Evolutionary conservation across 1,284 basidiomycete genomes (phyloP).

Genomic region (Sporisorium iseilematis-ciliati): DNA sequence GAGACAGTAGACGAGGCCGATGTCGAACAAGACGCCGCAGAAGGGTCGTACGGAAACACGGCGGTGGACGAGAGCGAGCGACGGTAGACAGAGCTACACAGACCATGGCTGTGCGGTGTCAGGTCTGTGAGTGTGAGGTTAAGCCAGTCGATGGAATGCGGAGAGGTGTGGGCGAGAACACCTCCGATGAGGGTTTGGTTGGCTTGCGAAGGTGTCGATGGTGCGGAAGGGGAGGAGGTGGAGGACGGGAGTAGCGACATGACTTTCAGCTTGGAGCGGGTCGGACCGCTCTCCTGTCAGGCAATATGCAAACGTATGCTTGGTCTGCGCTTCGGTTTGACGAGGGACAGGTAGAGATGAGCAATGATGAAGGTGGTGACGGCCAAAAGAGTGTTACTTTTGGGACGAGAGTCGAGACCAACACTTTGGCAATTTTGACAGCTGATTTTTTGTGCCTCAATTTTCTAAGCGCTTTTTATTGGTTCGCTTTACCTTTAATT

Average conservation of each 20-base stretch:
- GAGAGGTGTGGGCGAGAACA: background rate
- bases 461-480: background rate
- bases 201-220: background rate
- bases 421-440: conserved; percentile 3
- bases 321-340: too few species aligned
- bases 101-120: conserved; percentile 34
- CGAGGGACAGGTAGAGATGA: too few species aligned
- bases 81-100: conserved; percentile 30
- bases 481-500: background rate
- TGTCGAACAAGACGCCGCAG: background rate
- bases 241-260: conserved; percentile 21
- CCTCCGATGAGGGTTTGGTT: conserved; percentile 6
- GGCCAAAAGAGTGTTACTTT: too few species aligned
- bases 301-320: too few species aligned
- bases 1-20: background rate
- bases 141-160: background rate
- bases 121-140: background rate
- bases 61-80: conserved; percentile 4
- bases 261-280: too few species aligned
- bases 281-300: too few species aligned
- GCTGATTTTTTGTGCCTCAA: conserved; percentile 8
- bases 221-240: background rate
- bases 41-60: conserved; percentile 1
- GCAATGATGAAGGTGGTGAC: background rate
- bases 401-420: too few species aligned